A percentile compares a stretch with the other conserved stretches of the same genome.
phyloP scores from a whole-genome alignment of 2,329 filamentous ascomycete species.

The Colletotrichum caudatum region DNA sequence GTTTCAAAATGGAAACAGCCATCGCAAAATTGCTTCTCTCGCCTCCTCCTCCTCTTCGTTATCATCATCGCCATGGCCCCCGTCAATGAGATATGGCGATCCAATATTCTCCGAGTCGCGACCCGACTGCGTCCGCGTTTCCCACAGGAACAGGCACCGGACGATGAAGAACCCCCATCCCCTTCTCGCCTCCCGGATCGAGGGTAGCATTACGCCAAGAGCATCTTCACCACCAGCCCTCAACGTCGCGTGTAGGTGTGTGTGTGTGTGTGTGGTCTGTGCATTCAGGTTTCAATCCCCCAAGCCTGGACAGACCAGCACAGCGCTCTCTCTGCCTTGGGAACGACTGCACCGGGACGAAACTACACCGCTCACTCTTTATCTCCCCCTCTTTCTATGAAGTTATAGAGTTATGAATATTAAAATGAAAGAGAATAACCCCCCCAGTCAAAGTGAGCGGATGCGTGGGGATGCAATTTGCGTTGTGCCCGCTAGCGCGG shows the following conservation, averaged over 20 bases:
- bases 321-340: background rate
- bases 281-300: background rate
- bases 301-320: background rate
- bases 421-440: background rate
- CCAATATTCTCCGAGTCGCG: background rate
- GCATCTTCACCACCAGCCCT: background rate
- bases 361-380: background rate
- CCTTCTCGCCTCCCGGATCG: background rate
- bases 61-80: background rate
- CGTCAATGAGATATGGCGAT: background rate
- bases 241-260: background rate
- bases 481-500: slow-evolving; percentile 4
- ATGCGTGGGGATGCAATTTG: slow-evolving; percentile 13
- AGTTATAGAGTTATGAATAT: no score
- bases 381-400: background rate
- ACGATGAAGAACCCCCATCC: background rate
- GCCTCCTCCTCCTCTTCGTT: background rate
- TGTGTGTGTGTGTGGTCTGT: background rate
- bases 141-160: background rate
- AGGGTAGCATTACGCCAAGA: background rate
- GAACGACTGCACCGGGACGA: background rate
- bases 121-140: background rate
- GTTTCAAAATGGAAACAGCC: background rate
- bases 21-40: background rate
- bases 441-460: background rate